Evolutionary conservation across 352 stramenopile genomes (phyloP).

Genomic region (Pseudoperonospora humuli): DNA sequence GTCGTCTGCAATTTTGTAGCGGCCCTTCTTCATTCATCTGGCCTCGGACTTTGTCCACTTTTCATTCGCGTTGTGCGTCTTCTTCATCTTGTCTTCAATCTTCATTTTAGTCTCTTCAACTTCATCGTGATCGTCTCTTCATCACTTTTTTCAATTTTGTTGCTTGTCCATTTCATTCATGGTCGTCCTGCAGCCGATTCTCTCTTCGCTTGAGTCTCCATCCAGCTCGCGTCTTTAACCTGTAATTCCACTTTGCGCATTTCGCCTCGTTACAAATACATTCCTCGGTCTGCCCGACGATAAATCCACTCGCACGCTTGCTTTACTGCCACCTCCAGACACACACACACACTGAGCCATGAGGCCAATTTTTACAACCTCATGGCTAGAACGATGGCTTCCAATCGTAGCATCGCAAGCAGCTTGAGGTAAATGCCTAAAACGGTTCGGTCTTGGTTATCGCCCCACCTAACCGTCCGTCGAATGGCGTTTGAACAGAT

Average conservation of each 20-base stretch:
- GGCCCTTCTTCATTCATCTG: constrained; percentile 27
- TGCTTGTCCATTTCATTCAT: constrained; percentile 16
- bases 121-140: constrained; percentile 26
- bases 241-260: constrained; percentile 32
- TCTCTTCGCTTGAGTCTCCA: constrained; percentile 29
- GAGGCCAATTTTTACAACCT: constrained; percentile 18
- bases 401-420: constrained; percentile 6
- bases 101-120: constrained; percentile 24
- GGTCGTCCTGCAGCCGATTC: constrained; percentile 22
- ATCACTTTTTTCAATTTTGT: constrained; percentile 25
- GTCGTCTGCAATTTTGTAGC: constrained; percentile 28
- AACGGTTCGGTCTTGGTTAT: constrained; percentile 24
- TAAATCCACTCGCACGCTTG: constrained; percentile 7
- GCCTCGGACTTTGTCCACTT: constrained; percentile 18
- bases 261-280: constrained; percentile 35
- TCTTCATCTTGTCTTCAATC: constrained; percentile 24
- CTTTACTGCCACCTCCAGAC: constrained; percentile 4
- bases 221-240: constrained; percentile 26
- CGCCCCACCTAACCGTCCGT: constrained; percentile 14
- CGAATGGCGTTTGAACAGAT: constrained; percentile 10
- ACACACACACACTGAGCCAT: constrained; percentile 4
- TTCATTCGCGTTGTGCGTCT: constrained; percentile 21
- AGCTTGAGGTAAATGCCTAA: constrained; percentile 8
- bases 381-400: constrained; percentile 2
- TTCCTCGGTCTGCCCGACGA: constrained; percentile 18